Conservation (phyloP, 2,329 filamentous ascomycete genomes). For the Microdochium trichocladiopsis region DNA sequence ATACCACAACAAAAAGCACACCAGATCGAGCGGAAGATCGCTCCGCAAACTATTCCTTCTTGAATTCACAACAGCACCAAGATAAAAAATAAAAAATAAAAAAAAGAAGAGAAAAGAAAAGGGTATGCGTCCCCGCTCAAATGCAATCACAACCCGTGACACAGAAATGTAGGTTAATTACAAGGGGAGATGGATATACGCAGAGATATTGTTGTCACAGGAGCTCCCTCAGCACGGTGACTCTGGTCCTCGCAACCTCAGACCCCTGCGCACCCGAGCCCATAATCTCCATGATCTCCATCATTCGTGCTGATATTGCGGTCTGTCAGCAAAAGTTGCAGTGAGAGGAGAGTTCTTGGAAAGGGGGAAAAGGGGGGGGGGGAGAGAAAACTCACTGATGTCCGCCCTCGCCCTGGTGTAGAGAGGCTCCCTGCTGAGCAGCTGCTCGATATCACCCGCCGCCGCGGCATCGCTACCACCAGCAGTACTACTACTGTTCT, state of each 20-base stretch:
- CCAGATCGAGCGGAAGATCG: too few species aligned
- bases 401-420: slow-evolving; percentile 53
- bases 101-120: too few species aligned
- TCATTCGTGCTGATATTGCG: slow-evolving; percentile 49
- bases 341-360: background rate
- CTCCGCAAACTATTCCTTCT: too few species aligned
- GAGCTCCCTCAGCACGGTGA: slow-evolving; percentile 51
- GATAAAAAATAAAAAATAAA: too few species aligned
- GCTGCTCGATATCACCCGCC: background rate
- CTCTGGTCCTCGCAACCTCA: slow-evolving; percentile 51
- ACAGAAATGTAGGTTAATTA: too few species aligned
- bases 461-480: background rate
- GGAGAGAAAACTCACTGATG: slow-evolving; percentile 42
- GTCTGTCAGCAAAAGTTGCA: slow-evolving; percentile 4
- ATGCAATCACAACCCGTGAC: too few species aligned
- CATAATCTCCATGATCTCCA: slow-evolving; percentile 56
- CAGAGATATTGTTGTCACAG: slow-evolving; percentile 15
- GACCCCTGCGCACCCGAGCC: slow-evolving; percentile 47
- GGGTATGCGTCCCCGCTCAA: too few species aligned
- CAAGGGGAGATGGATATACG: background rate
- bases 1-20: too few species aligned
- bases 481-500: background rate
- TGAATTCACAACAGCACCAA: too few species aligned
- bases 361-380: background rate
- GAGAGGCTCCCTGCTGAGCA: slow-evolving; percentile 43